phyloP scores from a whole-genome alignment of 2,329 filamentous ascomycete species.

The Fusarium equiseti region DNA sequence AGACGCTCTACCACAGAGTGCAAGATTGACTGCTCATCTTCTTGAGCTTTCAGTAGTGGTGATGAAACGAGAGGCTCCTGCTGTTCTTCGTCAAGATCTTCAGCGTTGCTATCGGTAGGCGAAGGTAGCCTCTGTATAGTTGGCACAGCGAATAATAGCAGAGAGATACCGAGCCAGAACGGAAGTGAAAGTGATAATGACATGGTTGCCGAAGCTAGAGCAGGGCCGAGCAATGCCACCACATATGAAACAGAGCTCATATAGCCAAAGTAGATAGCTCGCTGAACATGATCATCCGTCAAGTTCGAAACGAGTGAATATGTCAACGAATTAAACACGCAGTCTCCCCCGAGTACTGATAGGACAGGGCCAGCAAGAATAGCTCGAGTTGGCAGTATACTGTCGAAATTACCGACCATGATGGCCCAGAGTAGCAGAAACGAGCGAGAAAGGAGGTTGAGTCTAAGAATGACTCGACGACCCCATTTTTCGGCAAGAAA shows the following conservation, averaged over 20 bases:
- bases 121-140: conserved; percentile 33
- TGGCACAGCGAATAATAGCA: conserved; percentile 34
- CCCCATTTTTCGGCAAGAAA: conserved; percentile 60
- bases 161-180: conserved; percentile 47
- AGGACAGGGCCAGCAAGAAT: conserved; percentile 57
- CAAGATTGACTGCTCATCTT: conserved; percentile 27
- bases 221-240: conserved; percentile 60
- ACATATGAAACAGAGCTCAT: conserved; percentile 63
- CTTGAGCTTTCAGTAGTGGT: conserved; percentile 54
- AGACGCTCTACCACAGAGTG: conserved; percentile 38
- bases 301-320: conserved; percentile 60
- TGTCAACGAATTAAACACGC: conserved; percentile 63
- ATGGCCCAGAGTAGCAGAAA: conserved; percentile 46
- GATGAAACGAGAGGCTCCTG: conserved; percentile 56
- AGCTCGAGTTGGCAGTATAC: conserved; percentile 41
- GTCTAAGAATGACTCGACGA: conserved; percentile 54
- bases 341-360: conserved; percentile 62
- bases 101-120: neutral
- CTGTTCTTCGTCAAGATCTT: conserved; percentile 49
- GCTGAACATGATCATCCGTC: conserved; percentile 59
- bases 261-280: conserved; percentile 64
- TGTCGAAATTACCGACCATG: conserved; percentile 37
- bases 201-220: conserved; percentile 61
- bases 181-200: conserved; percentile 58
- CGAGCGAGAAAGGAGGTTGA: conserved; percentile 57